These are phyloP conservation scores for Corylus avellana DNA, from an alignment of 306 rosid genomes.

Conservation along the genomic window DNA sequence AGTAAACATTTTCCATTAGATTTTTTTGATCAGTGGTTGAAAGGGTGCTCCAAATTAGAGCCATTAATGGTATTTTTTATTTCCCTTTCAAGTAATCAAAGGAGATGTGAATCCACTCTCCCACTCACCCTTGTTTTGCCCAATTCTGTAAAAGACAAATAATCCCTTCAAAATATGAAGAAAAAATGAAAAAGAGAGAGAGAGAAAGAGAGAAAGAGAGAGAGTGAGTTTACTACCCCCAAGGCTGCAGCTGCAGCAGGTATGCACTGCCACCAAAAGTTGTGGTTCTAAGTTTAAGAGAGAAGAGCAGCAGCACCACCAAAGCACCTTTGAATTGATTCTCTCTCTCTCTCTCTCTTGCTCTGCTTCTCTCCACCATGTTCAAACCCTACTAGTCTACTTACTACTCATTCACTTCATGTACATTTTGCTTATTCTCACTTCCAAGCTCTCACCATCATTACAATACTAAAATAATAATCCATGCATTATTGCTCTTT, in stretches of 20 bases:
- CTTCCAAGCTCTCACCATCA: neutral
- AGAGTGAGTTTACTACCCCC: constrained; percentile 20
- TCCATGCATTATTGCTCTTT: neutral
- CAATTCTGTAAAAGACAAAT: constrained; percentile 25
- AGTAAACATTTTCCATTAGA: no score
- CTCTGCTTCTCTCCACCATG: neutral
- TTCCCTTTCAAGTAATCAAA: constrained; percentile 2
- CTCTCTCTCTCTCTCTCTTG: neutral
- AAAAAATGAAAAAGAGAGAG: neutral
- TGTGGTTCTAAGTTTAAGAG: constrained; percentile 11
- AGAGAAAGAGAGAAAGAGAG: neutral
- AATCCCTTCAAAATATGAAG: neutral
- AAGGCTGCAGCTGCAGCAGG: constrained; percentile 20
- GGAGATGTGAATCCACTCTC: constrained; percentile 28
- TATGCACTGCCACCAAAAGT: constrained; percentile 21
- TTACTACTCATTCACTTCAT: neutral
- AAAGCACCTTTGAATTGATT: constrained; percentile 3
- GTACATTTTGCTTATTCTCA: neutral
- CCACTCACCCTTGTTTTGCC: constrained; percentile 30
- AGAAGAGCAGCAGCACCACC: neutral
- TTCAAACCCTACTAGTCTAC: neutral
- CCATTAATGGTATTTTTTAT: neutral
- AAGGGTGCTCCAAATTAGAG: neutral
- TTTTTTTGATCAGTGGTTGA: neutral
- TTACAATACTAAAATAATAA: constrained; percentile 1